Evolutionary conservation across 768 basidiomycete genomes (phyloP), one percentile per base, ranked within the genome.

Genomic region (Russula abietina): DNA sequence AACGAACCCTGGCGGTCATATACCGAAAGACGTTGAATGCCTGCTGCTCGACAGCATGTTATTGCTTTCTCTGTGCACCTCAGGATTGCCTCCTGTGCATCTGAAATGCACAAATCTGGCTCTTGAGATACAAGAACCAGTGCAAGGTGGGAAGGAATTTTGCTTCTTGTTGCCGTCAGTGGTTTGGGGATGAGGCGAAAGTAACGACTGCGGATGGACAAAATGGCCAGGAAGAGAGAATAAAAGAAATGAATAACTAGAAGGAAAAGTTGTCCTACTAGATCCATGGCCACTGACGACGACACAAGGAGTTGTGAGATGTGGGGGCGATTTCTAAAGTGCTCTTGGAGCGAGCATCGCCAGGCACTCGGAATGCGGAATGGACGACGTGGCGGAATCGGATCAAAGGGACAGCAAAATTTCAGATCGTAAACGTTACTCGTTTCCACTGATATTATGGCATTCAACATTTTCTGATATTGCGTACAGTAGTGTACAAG

Each of bases 1-100:
- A 22, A 71, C 83, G 60, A 69, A 91, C 91, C 90, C 59, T 81
- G 75, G 60, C 81, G 78, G 70, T 93, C 91, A 65, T 90, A 92
- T 4, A 89, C 78, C 11, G 85, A 89, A 52, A 93, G 75, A 55
- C 80, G 79, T 64, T 76, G 73, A 54, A 92, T 83, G 16, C 88
- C 88, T 36, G 76, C 74, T n/a, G 67, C 71, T 58, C 77, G 79
- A 74, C 87, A 91, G 86, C 87, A 92, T 11, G 71, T 71, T 10
- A 81, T 80, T 14, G 79, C 79, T 51, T 76, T 76, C 55, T 80
- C 72, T 11, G 87, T 76, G 66, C 81, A 84, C 66, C 83, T 77
- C 19, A 84, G 71, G 55, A 89, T 72, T 41, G 72, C 74, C 22
- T 72, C 71, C 60, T 79, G 78, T 3, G 76, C 71, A 32, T 72